These are phyloP conservation scores for Penicillium cosmopolitanum DNA, from an alignment of 495 filamentous ascomycete genomes.

Conservation along the genomic window DNA sequence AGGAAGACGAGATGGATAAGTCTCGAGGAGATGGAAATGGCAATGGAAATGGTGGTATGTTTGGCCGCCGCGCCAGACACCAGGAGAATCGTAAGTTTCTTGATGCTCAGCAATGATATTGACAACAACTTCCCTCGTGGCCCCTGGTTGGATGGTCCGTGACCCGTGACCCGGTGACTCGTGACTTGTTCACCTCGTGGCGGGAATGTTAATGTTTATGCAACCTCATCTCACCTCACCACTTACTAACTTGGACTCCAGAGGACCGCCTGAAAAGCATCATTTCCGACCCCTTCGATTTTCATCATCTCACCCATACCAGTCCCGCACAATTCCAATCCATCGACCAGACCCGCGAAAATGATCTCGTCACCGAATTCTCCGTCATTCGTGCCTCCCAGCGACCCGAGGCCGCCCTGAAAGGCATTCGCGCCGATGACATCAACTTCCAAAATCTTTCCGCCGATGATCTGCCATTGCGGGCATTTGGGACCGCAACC, in stretches of 20 bases:
- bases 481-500: slow-evolving; percentile 25
- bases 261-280: slow-evolving; percentile 48
- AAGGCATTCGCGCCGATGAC: slow-evolving; percentile 66
- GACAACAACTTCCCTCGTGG: background rate
- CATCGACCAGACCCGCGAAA: slow-evolving; percentile 58
- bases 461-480: slow-evolving; percentile 46
- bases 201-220: background rate
- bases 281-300: slow-evolving; percentile 87
- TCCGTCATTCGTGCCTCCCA: slow-evolving; percentile 71
- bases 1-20: slow-evolving; percentile 48
- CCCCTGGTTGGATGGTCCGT: background rate
- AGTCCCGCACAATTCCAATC: slow-evolving; percentile 64
- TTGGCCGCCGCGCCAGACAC: slow-evolving; percentile 37
- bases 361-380: slow-evolving; percentile 68
- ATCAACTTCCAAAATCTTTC: slow-evolving; percentile 67
- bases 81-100: slow-evolving; percentile 39
- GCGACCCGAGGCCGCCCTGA: slow-evolving; percentile 59
- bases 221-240: background rate
- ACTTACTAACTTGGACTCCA: slow-evolving; percentile 9
- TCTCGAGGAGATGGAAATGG: slow-evolving; percentile 4
- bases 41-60: slow-evolving; percentile 18
- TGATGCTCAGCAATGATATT: no score
- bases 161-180: no score
- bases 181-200: background rate
- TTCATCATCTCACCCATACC: slow-evolving; percentile 84